A percentile compares a stretch with the other conserved stretches of the same genome.
Evolutionary conservation across 2,329 filamentous ascomycete species (phyloP).

Genomic region (Chaetomium strumarium): DNA sequence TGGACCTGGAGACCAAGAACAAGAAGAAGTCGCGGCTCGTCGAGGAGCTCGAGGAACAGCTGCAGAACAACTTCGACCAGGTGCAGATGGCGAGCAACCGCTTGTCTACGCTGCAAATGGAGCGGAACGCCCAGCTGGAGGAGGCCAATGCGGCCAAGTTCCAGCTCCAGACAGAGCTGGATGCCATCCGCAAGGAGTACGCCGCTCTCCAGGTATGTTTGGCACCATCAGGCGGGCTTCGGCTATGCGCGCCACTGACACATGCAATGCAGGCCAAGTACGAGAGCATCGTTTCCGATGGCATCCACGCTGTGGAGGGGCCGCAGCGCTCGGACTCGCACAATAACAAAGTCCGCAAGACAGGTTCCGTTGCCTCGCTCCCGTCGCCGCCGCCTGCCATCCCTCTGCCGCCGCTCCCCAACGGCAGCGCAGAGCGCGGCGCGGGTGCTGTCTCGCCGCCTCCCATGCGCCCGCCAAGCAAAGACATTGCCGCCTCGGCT

Average conservation of each 20-base stretch:
- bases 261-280: conserved; percentile 48
- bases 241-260: conserved; percentile 8
- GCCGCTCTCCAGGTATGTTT: conserved; percentile 66
- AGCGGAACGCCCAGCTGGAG: conserved; percentile 69
- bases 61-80: conserved; percentile 91
- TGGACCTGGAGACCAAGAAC: conserved; percentile 60
- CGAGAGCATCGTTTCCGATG: conserved; percentile 41
- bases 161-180: conserved; percentile 62
- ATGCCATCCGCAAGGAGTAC: conserved; percentile 63
- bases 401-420: conserved; percentile 85
- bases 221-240: background rate
- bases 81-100: conserved; percentile 81
- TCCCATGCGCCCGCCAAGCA: conserved; percentile 66
- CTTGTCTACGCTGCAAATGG: conserved; percentile 72
- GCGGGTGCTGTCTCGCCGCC: conserved; percentile 46
- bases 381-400: conserved; percentile 94
- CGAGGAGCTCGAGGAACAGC: conserved; percentile 93
- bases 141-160: conserved; percentile 64
- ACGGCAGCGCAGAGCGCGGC: conserved; percentile 35
- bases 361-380: conserved; percentile 71
- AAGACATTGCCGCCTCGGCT: conserved; percentile 50
- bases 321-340: conserved; percentile 55
- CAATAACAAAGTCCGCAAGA: conserved; percentile 73
- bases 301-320: conserved; percentile 27
- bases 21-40: conserved; percentile 89